These are phyloP conservation scores for Diaporthe ilicicola DNA, from an alignment of 2,329 filamentous ascomycete species.

Conservation along the genomic window DNA sequence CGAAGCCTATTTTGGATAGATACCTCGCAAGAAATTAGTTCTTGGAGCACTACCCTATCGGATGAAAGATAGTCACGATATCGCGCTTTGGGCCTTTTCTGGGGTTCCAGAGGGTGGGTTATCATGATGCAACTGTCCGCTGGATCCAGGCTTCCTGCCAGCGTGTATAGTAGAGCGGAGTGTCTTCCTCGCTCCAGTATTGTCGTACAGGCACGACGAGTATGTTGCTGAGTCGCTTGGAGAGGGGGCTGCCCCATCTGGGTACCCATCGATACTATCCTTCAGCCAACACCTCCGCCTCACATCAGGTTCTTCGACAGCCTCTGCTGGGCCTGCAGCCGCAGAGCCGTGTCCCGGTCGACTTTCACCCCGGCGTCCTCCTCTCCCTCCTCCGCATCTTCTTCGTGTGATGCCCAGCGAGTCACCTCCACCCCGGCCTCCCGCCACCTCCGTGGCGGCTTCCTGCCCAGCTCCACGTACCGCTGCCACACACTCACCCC, in stretches of 20 bases:
- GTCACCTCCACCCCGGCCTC: conserved; percentile 59
- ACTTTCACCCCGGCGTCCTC: conserved; percentile 39
- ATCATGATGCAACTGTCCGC: background rate
- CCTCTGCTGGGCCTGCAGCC: conserved; percentile 28
- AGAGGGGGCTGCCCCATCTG: background rate
- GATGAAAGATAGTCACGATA: background rate
- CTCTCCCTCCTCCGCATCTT: conserved; percentile 39
- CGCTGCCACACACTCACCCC: conserved; percentile 67
- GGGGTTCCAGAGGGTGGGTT: background rate
- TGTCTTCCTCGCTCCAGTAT: background rate
- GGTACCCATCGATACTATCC: background rate
- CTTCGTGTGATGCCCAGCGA: conserved; percentile 39
- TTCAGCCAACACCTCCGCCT: background rate
- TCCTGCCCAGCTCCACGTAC: conserved; percentile 67
- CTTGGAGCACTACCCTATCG: background rate
- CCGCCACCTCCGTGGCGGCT: conserved; percentile 69
- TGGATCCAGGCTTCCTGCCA: no score
- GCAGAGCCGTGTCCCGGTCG: conserved; percentile 20
- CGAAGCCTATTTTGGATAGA: conserved; percentile 2
- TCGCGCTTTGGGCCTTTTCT: background rate
- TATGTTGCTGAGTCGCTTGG: background rate
- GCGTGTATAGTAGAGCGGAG: background rate
- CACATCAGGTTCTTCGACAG: conserved; percentile 33
- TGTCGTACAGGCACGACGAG: background rate
- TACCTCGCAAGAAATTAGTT: background rate